phyloP scores from a whole-genome alignment of 2,329 filamentous ascomycete genomes.

The Apiospora saccharicola region DNA sequence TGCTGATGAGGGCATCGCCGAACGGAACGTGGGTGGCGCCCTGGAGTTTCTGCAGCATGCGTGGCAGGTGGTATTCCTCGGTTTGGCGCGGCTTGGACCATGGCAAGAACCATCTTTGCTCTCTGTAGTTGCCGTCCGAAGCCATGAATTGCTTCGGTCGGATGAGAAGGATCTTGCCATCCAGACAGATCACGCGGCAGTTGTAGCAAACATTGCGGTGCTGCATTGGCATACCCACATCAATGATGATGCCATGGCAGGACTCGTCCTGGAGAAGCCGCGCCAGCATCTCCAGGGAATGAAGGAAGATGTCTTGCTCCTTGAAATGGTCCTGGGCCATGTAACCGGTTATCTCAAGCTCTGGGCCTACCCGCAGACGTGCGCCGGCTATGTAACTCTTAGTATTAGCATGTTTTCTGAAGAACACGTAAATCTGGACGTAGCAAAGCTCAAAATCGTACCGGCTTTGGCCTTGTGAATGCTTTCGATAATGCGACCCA shows the following conservation, averaged over 20 bases:
- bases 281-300: conserved; percentile 69
- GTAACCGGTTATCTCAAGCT: conserved; percentile 63
- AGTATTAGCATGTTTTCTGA: too few relatives aligned
- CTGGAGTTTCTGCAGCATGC: conserved; percentile 62
- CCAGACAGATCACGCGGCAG: conserved; percentile 68
- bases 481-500: conserved; percentile 66
- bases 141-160: conserved; percentile 76
- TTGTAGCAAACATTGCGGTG: conserved; percentile 72
- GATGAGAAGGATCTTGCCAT: conserved; percentile 74
- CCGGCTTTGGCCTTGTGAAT: conserved; percentile 61
- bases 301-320: conserved; percentile 63
- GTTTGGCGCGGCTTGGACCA: conserved; percentile 65
- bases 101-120: conserved; percentile 68
- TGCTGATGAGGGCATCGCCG: conserved; percentile 71
- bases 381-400: conserved; percentile 49
- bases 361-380: conserved; percentile 67
- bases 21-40: conserved; percentile 61
- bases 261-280: conserved; percentile 66
- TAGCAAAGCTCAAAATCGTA: too few relatives aligned
- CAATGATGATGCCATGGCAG: conserved; percentile 71
- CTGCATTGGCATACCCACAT: conserved; percentile 68
- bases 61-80: conserved; percentile 71
- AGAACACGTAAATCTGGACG: too few relatives aligned
- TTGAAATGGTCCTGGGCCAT: conserved; percentile 72
- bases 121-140: conserved; percentile 72